These are phyloP conservation scores for Podosphaera xanthii DNA, from an alignment of 2,329 filamentous ascomycete genomes.

Conservation along the genomic window DNA sequence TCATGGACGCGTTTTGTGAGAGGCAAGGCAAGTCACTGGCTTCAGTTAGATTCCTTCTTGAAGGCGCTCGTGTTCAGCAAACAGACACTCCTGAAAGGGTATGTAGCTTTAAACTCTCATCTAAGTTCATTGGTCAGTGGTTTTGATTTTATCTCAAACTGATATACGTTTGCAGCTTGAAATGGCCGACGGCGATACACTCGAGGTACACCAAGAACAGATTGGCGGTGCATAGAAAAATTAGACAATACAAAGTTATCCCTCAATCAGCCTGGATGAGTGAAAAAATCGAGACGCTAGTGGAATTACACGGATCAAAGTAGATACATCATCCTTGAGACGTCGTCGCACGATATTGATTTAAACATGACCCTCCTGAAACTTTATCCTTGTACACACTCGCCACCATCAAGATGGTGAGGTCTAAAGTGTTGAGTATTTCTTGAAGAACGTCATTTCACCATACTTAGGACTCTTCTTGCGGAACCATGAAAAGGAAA, in stretches of 20 bases:
- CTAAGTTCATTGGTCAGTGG: too few relatives aligned
- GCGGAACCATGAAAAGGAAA: not conserved
- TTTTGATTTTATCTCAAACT: not conserved
- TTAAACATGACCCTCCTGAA: not conserved
- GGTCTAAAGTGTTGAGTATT: not conserved
- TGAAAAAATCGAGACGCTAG: not conserved
- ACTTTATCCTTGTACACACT: not conserved
- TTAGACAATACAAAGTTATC: not conserved
- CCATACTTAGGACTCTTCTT: not conserved
- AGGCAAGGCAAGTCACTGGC: conserved; percentile 70
- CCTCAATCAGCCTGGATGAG: not conserved
- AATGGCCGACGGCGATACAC: conserved; percentile 86
- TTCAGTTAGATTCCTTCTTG: conserved; percentile 85
- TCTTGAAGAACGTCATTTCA: not conserved
- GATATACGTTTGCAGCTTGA: conserved; percentile 43
- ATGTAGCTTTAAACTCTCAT: conserved; percentile 21
- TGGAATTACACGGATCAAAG: not conserved
- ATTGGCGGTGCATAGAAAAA: conserved; percentile 42
- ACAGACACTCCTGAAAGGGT: conserved; percentile 82
- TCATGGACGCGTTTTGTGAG: conserved; percentile 97
- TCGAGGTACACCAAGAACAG: conserved; percentile 96
- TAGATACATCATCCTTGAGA: not conserved
- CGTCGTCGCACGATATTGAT: not conserved
- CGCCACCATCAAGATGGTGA: not conserved
- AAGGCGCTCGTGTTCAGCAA: conserved; percentile 77